Base-by-base conservation (phyloP, 1,284 basidiomycete genomes). In the Mycena citricolor region DNA sequence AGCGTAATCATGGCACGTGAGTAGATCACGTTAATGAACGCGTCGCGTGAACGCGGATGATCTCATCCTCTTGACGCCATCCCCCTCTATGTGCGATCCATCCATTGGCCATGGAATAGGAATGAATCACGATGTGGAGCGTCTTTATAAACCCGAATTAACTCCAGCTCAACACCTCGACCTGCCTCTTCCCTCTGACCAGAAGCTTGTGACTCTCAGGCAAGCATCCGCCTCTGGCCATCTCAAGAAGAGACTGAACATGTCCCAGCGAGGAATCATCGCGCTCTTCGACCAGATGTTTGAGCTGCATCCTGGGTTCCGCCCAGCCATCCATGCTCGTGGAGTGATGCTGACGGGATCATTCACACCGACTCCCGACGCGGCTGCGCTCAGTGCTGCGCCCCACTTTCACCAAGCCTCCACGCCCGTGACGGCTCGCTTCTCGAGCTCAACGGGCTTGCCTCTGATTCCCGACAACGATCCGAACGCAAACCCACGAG, bases 361-460 rank as follows among this genome's bases (percentile, higher is more conserved):
- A 3, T 56, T 54, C 32, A 41, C 42, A 5, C 54, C 54, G 2
- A 54, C 52, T 2, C 3, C 47, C 13, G 50, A 54, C 7, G 54
- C 54, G 12, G 43, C 49, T 6, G 19, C 23, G 4, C 46, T 56
- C 31, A 54, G 49, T 12, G 37, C 12, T 21, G 54, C 52, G 10
- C 47, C 47, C 2, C 54, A 56, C 37, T 56, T 56, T 30, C 44
- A 40, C 4, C 39, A 45, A 13, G 22, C 46, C 14, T 47, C 47
- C 23, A 56, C 54, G 8, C 52, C 54, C 2, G 33, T 54, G 14
- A 50, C 47, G 8, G 44, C 42, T 8, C 54, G 54, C 13, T 56
- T 56, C 45, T 52, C 49, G n/a, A 56, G 44, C 42, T 54, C 49
- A 5, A 50, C 52, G 2, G 54, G 54, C 5, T 21, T 56, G 12